Evolutionary conservation across 331 rosid species (phyloP), one percentile per base, ranked within the genome.

Genomic region (Pyracantha coccinea): DNA sequence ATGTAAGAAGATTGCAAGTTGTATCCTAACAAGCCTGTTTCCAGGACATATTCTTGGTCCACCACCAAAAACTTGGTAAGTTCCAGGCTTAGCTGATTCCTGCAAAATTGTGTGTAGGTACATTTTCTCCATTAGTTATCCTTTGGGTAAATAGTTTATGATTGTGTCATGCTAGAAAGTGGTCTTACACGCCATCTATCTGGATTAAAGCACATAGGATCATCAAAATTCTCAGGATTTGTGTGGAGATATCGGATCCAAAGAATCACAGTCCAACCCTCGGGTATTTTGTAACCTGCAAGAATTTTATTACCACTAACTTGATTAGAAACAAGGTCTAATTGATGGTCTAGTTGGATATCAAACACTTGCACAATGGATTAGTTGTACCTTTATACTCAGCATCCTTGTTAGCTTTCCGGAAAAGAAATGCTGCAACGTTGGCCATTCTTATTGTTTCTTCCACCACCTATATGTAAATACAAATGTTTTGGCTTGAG

Each of bases 371-470:
- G 16, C 52, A 45, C 38, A 32, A 32, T 32, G 38, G 38, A 32
- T 32, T 32, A 8, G 38, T 32, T 32, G 21, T 33, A 77, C 88
- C 91, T 75, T 84, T 79, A 27, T 82, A 84, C 53, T 84, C 64
- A 31, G 68, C 75, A 28, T 87, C 88, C 11, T 74, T 24, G n/a
- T 33, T 11, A 24, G 19, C 79, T 31, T 3, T 68, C 25, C 88
- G 75, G 79, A 77, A 80, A 50, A 17, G 0, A 50, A 78, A 55
- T 6, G 78, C 21, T 2, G 87, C 54, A 83, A 87, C 8, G 28
- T 85, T 81, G n/a, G 84, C 86, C 80, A 83, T 50, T 81, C 87
- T 81, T 66, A 85, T 74, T 31, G 83, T 78, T 78, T 87, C 87
- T 58, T 85, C 86, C 58, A 85, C 82, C 53, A 45, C 53, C 53